Conservation (phyloP, 2,329 filamentous ascomycete genomes). For the Alternaria longipes region DNA sequence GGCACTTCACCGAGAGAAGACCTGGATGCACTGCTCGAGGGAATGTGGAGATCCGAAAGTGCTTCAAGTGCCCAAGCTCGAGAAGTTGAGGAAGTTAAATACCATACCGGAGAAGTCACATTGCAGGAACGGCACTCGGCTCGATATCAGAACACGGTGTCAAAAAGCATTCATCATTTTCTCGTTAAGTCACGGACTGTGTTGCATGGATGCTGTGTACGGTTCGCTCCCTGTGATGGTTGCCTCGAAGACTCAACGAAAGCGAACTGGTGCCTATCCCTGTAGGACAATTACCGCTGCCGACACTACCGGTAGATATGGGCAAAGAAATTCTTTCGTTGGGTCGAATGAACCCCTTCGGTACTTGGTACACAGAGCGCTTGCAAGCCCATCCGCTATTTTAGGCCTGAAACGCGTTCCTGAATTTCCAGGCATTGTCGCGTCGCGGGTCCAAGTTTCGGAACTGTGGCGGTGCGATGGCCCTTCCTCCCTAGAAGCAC, state of each 20-base stretch:
- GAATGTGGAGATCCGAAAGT: background rate
- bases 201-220: background rate
- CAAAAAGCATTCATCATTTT: background rate
- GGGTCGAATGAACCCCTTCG: background rate
- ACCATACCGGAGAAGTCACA: background rate
- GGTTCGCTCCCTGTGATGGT: background rate
- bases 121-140: background rate
- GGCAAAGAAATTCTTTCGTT: background rate
- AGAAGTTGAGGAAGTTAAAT: background rate
- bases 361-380: background rate
- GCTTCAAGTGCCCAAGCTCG: background rate
- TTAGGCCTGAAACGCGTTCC: constrained; percentile 6
- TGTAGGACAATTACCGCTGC: background rate
- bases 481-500: background rate
- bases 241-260: background rate
- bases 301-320: background rate
- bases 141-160: background rate
- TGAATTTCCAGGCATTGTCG: background rate
- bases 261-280: background rate
- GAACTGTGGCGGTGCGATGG: constrained; percentile 5
- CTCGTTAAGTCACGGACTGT: background rate
- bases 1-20: background rate
- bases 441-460: constrained; percentile 1
- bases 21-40: background rate
- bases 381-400: background rate